Evolutionary conservation across 768 basidiomycete species (phyloP), one percentile per base, ranked within the genome.

Genomic region (Boletus vermiculosoides): DNA sequence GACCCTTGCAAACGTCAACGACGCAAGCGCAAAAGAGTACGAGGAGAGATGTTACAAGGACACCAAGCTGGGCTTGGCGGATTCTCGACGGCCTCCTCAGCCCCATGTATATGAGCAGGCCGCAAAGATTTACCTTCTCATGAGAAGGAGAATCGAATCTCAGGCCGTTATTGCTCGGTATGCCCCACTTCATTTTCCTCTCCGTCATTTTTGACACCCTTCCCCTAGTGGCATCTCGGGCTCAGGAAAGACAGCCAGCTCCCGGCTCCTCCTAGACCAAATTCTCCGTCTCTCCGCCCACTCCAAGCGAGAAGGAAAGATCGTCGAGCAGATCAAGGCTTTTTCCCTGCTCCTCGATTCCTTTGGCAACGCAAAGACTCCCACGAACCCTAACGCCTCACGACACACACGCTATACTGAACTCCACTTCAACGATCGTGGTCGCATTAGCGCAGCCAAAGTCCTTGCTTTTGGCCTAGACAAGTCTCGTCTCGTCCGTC

Each of bases 281-380:
- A 65, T 86, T 46, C 76, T 87, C 30, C 79, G 83, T 20, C 78
- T 86, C 15, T 83, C 84, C 13, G 72, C 85, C 12, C 81, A 81
- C 60, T 80, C 83, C 4, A 83, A 83, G 70, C 74, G 78, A 54
- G 82, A 85, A 58, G 62, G 60, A 33, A 76, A 76, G 58, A 71
- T 84, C 41, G 76, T 79, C 18, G 81, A 83, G 49, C 84, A 83
- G 64, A 75, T 86, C 73, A 76, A 77, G 55, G 78, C 83, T 20
- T 76, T 86, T 58, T 66, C 74, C 41, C 76, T 80, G 42, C 66
- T 87, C 54, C 80, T 87, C 66, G 79, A 83, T 57, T 77, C 86
- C 50, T 87, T 87, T 70, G 85, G 86, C 46, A 80, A 80, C 61
- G 83, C 86, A 60, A 87, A 87, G 75, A 83, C 86, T 36, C 73